phyloP scores from a whole-genome alignment of 768 basidiomycete genomes.

The Gymnopilus dilepis region DNA sequence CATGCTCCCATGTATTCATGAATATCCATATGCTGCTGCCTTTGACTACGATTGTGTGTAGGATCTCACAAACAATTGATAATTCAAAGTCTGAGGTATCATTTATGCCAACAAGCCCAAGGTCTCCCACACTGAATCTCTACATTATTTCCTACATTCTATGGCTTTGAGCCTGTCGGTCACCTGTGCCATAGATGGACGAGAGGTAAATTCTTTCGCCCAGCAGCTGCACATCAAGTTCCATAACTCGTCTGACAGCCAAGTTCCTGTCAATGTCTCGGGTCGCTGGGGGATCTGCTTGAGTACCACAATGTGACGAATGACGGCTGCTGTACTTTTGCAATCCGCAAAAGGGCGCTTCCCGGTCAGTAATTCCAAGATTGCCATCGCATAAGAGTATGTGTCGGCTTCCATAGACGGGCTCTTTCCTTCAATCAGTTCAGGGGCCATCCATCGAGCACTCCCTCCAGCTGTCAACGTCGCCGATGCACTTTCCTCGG shows the following conservation, averaged over 20 bases:
- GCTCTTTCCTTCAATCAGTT: conserved; percentile 52
- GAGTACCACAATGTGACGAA: conserved; percentile 46
- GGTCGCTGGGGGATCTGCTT: conserved; percentile 51
- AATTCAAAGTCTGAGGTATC: not conserved
- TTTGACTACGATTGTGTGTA: conserved; percentile 10
- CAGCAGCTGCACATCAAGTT: conserved; percentile 51
- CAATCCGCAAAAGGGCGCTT: conserved; percentile 56
- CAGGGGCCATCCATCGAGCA: conserved; percentile 67
- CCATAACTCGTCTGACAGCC: conserved; percentile 57
- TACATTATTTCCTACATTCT: not conserved
- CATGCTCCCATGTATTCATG: conserved; percentile 6
- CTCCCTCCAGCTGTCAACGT: conserved; percentile 54
- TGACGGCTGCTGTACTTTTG: conserved; percentile 55
- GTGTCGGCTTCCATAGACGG: conserved; percentile 56
- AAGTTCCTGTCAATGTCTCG: conserved; percentile 33
- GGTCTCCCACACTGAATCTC: not conserved
- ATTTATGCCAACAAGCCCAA: not conserved
- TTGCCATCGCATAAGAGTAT: conserved; percentile 66
- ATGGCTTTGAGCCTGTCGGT: conserved; percentile 25
- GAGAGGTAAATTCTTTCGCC: conserved; percentile 39
- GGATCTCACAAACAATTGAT: not conserved
- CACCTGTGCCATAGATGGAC: conserved; percentile 49
- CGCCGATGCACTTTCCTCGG: conserved; percentile 50
- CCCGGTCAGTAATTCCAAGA: conserved; percentile 61
- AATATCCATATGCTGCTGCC: conserved; percentile 12